Base-by-base conservation (phyloP, 2,329 filamentous ascomycete species). In the Aspergillus thermomutatus region DNA sequence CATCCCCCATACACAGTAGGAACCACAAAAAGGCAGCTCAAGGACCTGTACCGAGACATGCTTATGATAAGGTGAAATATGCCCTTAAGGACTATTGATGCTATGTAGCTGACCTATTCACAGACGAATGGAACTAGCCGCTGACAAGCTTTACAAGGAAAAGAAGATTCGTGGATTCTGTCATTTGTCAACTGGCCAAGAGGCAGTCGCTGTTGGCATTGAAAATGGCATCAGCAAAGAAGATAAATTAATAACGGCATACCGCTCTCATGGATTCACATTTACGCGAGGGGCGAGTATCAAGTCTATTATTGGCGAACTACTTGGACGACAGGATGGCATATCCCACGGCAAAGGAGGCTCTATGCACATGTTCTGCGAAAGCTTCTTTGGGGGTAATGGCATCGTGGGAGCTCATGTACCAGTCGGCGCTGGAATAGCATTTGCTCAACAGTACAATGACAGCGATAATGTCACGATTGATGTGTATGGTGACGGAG, bases 101-200 rank as follows among this genome's bases (percentile, higher is more conserved):
- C 10, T 17, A 7, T 5, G 8, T 9, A 40, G 28, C 43, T 52
- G n/a, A 51, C 41, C 8, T 10, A 21, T 25, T 25, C 17, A 55
- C 69, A 96, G 92, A 79, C 92, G 94, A 77, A 94, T 97, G 91
- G 93, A 97, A 81, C 93, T 97, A 89, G 90, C 91, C 61, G 91
- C 93, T 79, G 93, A 97, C 76, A 85, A 90, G 72, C 83, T 97
- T 71, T 97, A 97, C 88, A 97, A 97, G 82, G 92, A 97, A 82
- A 96, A 96, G 86, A 96, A 97, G 83, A 96, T 97, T 69, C 89
- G 93, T 69, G 93, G 93, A 78, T 97, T 97, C 87, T 97, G 93
- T 81, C 93, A 97, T 80, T 80, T 97, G 75, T 97, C 93, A 55
- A 96, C 90, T 51, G 93, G 93, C 59, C 93, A 97, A 79, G 93